phyloP scores from a whole-genome alignment of 495 filamentous ascomycete genomes.

The Penicillium nucicola region DNA sequence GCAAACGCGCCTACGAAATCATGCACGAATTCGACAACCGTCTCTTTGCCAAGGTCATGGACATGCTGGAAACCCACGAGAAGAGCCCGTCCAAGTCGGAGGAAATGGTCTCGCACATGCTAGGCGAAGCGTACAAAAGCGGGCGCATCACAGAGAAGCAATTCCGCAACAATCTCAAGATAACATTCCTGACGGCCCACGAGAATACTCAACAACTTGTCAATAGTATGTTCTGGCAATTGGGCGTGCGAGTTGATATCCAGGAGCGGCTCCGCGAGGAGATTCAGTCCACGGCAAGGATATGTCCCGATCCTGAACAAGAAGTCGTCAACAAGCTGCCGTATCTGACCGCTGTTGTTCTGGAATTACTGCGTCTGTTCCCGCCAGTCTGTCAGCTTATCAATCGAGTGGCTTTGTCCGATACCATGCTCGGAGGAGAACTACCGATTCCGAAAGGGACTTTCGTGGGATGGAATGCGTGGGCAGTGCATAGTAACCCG shows the following conservation, averaged over 20 bases:
- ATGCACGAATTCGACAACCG: constrained; percentile 31
- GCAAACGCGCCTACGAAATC: constrained; percentile 20
- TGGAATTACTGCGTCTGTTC: constrained; percentile 39
- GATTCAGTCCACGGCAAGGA: constrained; percentile 3
- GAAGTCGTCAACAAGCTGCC: constrained; percentile 29
- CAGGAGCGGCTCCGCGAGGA: constrained; percentile 30
- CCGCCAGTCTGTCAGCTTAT: constrained; percentile 38
- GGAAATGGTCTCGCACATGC: constrained; percentile 21
- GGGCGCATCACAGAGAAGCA: constrained; percentile 24
- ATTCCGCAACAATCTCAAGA: constrained; percentile 34
- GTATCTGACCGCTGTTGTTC: constrained; percentile 33
- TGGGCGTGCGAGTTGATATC: constrained; percentile 20
- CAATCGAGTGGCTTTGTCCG: constrained; percentile 22
- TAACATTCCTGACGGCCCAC: constrained; percentile 33
- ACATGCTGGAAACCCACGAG: constrained; percentile 15
- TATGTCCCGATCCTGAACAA: constrained; percentile 1
- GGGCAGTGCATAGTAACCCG: constrained; percentile 28
- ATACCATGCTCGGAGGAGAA: constrained; percentile 18
- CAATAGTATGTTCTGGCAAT: constrained; percentile 28
- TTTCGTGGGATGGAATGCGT: constrained; percentile 37
- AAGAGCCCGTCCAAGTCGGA: neutral
- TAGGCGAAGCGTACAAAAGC: constrained; percentile 20
- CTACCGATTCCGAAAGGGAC: constrained; percentile 29
- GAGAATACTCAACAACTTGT: constrained; percentile 35
- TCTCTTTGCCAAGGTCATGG: constrained; percentile 7